phyloP scores from a whole-genome alignment of 2,329 filamentous ascomycete species.

The Venturia aucupariae region DNA sequence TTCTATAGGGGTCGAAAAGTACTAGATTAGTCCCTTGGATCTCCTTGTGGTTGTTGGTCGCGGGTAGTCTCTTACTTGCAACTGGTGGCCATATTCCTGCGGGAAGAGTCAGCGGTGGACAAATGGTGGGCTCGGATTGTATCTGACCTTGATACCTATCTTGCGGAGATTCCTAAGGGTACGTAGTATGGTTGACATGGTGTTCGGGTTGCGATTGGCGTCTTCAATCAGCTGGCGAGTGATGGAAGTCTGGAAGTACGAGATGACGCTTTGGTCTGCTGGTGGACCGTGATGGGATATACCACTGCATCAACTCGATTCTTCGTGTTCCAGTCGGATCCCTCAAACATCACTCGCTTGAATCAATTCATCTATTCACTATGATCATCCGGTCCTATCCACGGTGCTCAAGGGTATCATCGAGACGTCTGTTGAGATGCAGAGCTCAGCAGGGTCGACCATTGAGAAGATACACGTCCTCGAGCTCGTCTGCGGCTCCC shows the following conservation, averaged over 20 bases:
- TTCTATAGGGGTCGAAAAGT: constrained; percentile 21
- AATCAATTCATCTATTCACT: not conserved
- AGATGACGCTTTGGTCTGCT: not conserved
- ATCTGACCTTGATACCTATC: constrained; percentile 73
- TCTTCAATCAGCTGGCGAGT: not conserved
- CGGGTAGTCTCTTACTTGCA: constrained; percentile 61
- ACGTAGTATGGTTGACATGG: constrained; percentile 85
- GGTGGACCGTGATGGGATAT: not conserved
- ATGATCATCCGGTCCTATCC: constrained; percentile 9
- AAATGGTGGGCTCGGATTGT: not conserved
- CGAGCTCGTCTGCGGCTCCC: not conserved
- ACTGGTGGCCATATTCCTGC: constrained; percentile 83
- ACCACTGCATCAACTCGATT: too few species aligned
- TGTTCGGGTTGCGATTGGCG: constrained; percentile 23
- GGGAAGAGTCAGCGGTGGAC: constrained; percentile 24
- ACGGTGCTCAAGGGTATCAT: not conserved
- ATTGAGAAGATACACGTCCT: constrained; percentile 3
- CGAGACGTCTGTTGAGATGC: not conserved
- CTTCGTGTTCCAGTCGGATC: too few species aligned
- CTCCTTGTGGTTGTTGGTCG: constrained; percentile 18
- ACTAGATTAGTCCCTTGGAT: constrained; percentile 21
- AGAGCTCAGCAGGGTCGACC: not conserved
- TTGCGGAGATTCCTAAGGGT: constrained; percentile 80
- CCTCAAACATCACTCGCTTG: not conserved
- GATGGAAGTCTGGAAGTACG: not conserved